phyloP scores from a whole-genome alignment of 2,329 filamentous ascomycete genomes.

The Trichoderma oligosporum region DNA sequence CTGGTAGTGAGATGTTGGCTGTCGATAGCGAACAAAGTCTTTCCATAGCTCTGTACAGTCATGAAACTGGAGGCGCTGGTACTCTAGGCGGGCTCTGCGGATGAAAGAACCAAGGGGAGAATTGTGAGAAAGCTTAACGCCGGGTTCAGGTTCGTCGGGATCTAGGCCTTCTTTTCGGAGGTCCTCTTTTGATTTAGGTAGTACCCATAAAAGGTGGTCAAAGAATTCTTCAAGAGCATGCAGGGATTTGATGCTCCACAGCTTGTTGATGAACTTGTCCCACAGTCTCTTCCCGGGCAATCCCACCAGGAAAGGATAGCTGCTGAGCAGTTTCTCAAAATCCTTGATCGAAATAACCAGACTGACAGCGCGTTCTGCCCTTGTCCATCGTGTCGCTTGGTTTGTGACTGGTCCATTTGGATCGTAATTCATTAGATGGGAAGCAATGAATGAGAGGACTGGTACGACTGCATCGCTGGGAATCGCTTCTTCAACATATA shows the following conservation, averaged over 20 bases:
- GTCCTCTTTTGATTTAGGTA: slow-evolving; percentile 62
- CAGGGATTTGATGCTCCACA: slow-evolving; percentile 82
- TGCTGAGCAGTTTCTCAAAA: slow-evolving; percentile 56
- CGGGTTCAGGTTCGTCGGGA: slow-evolving; percentile 43
- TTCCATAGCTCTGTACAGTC: slow-evolving; percentile 78
- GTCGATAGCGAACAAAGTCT: slow-evolving; percentile 74
- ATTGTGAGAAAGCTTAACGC: slow-evolving; percentile 61
- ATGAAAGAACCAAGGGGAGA: slow-evolving; percentile 82
- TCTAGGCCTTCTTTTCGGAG: slow-evolving; percentile 45
- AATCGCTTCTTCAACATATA: slow-evolving; percentile 72
- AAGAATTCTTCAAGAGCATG: slow-evolving; percentile 79
- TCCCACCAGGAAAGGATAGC: slow-evolving; percentile 49
- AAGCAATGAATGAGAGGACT: slow-evolving; percentile 74
- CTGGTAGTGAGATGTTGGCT: slow-evolving; percentile 65
- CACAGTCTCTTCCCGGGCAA: slow-evolving; percentile 79
- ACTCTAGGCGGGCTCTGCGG: slow-evolving; percentile 73
- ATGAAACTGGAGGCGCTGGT: slow-evolving; percentile 73
- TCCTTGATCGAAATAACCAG: slow-evolving; percentile 54
- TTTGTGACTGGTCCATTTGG: slow-evolving; percentile 29
- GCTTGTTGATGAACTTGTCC: slow-evolving; percentile 73
- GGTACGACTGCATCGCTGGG: slow-evolving; percentile 68
- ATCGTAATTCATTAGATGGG: slow-evolving; percentile 58
- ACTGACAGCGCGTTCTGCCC: slow-evolving; percentile 48
- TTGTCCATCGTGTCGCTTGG: slow-evolving; percentile 41
- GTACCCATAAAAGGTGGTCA: slow-evolving; percentile 51